These are phyloP conservation scores for Phytophthora palmivora DNA, from an alignment of 352 stramenopile genomes.

Conservation along the genomic window DNA sequence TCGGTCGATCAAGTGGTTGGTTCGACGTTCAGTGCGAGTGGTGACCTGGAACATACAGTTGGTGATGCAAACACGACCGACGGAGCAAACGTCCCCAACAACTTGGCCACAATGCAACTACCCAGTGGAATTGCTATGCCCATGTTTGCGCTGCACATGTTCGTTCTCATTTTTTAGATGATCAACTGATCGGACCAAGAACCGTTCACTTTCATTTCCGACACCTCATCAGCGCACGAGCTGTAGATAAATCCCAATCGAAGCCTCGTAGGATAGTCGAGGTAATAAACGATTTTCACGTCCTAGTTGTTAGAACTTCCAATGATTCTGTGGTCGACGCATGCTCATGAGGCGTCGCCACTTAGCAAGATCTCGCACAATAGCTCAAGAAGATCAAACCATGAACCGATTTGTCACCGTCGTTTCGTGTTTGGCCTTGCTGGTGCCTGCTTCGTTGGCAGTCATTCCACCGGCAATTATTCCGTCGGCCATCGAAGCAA, in stretches of 20 bases:
- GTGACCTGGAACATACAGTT: conserved; percentile 1
- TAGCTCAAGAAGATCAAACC: neutral
- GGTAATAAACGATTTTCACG: neutral
- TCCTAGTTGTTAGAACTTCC: neutral
- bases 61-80: conserved; percentile 20
- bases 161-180: conserved; percentile 3
- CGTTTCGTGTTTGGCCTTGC: too few species aligned
- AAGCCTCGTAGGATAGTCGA: neutral
- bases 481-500: too few species aligned
- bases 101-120: neutral
- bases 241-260: neutral
- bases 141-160: neutral
- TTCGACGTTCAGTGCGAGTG: conserved; percentile 4
- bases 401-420: conserved; percentile 6
- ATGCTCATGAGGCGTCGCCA: neutral
- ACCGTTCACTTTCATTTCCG: too few species aligned
- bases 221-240: neutral
- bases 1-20: conserved; percentile 7
- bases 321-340: conserved; percentile 8
- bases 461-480: too few species aligned
- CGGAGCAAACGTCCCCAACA: conserved; percentile 2
- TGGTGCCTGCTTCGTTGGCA: too few species aligned
- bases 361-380: neutral
- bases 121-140: neutral
- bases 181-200: neutral